phyloP scores from a whole-genome alignment of 1,284 basidiomycete genomes.

The Spongispora temasekensis region DNA sequence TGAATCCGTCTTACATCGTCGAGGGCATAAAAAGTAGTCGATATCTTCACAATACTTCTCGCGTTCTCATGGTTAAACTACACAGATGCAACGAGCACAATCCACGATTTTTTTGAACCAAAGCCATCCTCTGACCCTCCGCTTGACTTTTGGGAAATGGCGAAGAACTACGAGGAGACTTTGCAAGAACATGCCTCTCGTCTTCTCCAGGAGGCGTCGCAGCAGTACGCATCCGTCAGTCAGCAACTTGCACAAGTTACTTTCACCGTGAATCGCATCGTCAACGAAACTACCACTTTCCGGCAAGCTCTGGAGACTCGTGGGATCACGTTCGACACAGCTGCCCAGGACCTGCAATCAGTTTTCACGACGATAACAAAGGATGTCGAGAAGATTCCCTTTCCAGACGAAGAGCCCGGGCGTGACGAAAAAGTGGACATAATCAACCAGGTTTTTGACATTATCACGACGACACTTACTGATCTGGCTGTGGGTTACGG shows the following conservation, averaged over 20 bases:
- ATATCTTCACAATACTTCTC: not conserved
- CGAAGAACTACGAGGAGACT: not conserved
- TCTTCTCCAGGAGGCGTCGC: constrained; percentile 4
- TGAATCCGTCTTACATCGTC: not conserved
- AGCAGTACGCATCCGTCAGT: constrained; percentile 2
- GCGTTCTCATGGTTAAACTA: not conserved
- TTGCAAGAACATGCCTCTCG: constrained; percentile 5
- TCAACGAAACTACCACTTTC: constrained; percentile 12
- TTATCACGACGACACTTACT: not conserved
- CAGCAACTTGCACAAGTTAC: constrained; percentile 7
- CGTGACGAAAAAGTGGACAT: constrained; percentile 2
- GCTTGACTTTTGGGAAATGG: constrained; percentile 13
- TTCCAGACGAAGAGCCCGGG: constrained; percentile 3
- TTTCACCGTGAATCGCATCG: constrained; percentile 9
- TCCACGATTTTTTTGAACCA: not conserved
- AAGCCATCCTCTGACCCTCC: not conserved
- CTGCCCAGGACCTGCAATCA: constrained; percentile 7
- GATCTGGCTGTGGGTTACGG: constrained; percentile 1
- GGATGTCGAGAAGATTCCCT: constrained; percentile 1
- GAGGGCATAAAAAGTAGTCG: constrained; percentile 3
- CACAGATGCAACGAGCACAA: not conserved
- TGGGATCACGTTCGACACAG: not conserved
- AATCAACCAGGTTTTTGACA: constrained; percentile 12
- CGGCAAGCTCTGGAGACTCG: constrained; percentile 8
- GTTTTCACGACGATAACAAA: constrained; percentile 1